These are phyloP conservation scores for Sporisorium graminicola DNA, from an alignment of 1,284 basidiomycete genomes.

Conservation along the genomic window DNA sequence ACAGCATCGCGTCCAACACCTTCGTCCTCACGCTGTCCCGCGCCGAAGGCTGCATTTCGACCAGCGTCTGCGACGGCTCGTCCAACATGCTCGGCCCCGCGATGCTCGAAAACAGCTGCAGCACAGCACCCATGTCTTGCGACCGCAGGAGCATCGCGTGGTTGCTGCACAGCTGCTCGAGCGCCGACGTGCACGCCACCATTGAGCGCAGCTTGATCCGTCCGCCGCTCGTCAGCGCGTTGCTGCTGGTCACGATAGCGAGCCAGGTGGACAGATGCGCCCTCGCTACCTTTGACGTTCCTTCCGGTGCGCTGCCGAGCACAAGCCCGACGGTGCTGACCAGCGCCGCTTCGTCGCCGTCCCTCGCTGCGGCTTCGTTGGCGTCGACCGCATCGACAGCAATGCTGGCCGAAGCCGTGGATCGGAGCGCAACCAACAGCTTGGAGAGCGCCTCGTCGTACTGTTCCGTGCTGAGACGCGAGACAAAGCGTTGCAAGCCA, in stretches of 20 bases:
- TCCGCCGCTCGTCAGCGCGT: neutral
- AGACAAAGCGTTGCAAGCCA: conserved; percentile 28
- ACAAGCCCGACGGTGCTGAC: conserved; percentile 33
- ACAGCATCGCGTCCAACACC: conserved; percentile 38
- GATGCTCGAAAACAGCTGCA: conserved; percentile 30
- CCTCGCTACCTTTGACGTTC: conserved; percentile 41
- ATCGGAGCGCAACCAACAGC: conserved; percentile 8
- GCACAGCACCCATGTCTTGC: conserved; percentile 27
- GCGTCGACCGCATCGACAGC: neutral
- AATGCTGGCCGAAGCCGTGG: neutral
- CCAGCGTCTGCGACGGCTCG: neutral
- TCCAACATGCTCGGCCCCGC: conserved; percentile 32
- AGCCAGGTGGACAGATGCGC: conserved; percentile 41
- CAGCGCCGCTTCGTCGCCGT: conserved; percentile 18
- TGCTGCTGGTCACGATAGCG: conserved; percentile 9
- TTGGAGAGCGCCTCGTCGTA: conserved; percentile 19
- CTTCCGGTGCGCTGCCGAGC: conserved; percentile 41
- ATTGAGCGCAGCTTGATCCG: conserved; percentile 3
- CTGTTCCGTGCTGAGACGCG: conserved; percentile 12
- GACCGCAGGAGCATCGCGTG: conserved; percentile 43
- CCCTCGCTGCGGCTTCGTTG: conserved; percentile 5
- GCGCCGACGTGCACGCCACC: conserved; percentile 14
- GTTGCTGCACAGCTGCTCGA: conserved; percentile 38
- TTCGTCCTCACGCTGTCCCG: neutral
- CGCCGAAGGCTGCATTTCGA: neutral